Percentiles rank a stretch among this genome's conserved stretches.
Evolutionary conservation across 2,329 filamentous ascomycete species (phyloP).

Genomic region (Stagonosporopsis rhizophila): DNA sequence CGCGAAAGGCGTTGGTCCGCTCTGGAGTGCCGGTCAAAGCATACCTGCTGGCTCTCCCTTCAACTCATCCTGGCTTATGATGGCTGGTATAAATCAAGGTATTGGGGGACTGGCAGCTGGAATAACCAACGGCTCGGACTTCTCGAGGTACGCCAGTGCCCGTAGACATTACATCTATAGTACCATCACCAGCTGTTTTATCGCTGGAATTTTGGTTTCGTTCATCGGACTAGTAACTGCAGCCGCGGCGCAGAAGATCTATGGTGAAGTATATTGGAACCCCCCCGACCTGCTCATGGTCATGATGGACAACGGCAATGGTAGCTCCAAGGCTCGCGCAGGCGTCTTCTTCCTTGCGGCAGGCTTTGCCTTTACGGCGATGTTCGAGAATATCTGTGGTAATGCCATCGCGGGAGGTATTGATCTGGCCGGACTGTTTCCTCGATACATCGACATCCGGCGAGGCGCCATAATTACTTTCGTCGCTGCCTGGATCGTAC

Average conservation of each 20-base stretch:
- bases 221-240: slow-evolving; percentile 54
- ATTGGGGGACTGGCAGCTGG: slow-evolving; percentile 53
- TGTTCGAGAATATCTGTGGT: slow-evolving; percentile 53
- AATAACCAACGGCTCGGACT: slow-evolving; percentile 55
- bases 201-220: slow-evolving; percentile 52
- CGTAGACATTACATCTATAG: slow-evolving; percentile 50
- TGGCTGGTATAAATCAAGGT: slow-evolving; percentile 55
- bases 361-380: slow-evolving; percentile 46
- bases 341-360: slow-evolving; percentile 48
- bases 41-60: slow-evolving; percentile 48
- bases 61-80: slow-evolving; percentile 55
- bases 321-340: slow-evolving; percentile 47
- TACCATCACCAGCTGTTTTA: slow-evolving; percentile 50
- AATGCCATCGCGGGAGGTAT: slow-evolving; percentile 47
- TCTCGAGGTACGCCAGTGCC: slow-evolving; percentile 52
- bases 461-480: slow-evolving; percentile 48
- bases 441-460: slow-evolving; percentile 45
- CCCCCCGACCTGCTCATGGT: slow-evolving; percentile 55
- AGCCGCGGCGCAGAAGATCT: slow-evolving; percentile 48
- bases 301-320: slow-evolving; percentile 55
- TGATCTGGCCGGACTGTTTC: slow-evolving; percentile 46
- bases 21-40: slow-evolving; percentile 50
- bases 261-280: slow-evolving; percentile 49
- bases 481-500: slow-evolving; percentile 45
- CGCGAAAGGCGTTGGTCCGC: slow-evolving; percentile 54